Base-by-base conservation (phyloP, 371 early-diverging fungal species). In the Mortierella sp. region DNA sequence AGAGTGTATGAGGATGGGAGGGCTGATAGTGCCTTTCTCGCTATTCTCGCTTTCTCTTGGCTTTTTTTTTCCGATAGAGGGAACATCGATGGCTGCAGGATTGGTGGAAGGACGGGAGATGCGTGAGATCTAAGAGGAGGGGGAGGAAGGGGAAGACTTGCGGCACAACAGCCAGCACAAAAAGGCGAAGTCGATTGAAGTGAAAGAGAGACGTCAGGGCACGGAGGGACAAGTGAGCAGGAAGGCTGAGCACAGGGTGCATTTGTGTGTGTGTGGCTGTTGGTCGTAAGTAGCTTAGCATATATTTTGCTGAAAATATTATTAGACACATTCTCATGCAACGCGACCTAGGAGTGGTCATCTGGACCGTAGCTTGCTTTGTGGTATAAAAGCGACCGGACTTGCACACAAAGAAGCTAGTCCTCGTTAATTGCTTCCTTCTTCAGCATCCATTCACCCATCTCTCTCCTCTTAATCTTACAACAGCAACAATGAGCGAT, bases 131-230 rank as follows among this genome's bases (percentile, higher is more conserved):
- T 60, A 31, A 31, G 31, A 60, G 19, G 65, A 28, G 34, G 34
- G 34, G 8, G 21, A 24, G 6, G 5, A 10, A 21, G 68, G 68
- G 38, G n/a, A n/a, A n/a, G n/a, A n/a, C 42, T 68, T 42, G 68
- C 9, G 68, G 68, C 42, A 24, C 42, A 68, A 68, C 68, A 68
- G 68, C 68, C 68, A 42, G 38, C 65, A 31, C 28, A 28, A 60
- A 31, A 31, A 50, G 50, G 50, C 16, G 3, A 50, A 50, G 50
- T 50, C 50, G 50, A 50, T 14, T 50, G 16, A 34, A 5, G 68
- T 10, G 34, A 21, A 31, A 34, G 9, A 31, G 63, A 63, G 34
- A 63, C 5, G 34, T 31, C 8, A 19, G 8, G 65, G 34, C 38
- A 65, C 9, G 38, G n/a, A 19, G 19, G 47, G 47, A 47, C 50